These are phyloP conservation scores for Chlorella sp. DNA, from an alignment of 139 green algal genomes.

Conservation along the genomic window DNA sequence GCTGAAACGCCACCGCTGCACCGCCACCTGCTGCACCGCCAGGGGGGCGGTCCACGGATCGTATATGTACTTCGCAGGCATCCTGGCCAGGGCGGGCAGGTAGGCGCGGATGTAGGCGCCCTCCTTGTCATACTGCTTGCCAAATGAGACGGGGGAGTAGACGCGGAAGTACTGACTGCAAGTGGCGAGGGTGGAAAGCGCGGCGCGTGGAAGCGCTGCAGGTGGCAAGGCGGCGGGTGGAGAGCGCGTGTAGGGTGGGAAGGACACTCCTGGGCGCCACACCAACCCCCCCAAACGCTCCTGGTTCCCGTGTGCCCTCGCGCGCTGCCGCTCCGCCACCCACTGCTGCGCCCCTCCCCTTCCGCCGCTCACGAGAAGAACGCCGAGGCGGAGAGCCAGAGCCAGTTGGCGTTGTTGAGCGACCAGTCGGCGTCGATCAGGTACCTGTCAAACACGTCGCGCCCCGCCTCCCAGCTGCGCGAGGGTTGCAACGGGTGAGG, in stretches of 20 bases:
- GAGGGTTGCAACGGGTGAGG: too few species aligned
- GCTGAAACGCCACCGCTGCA: too few species aligned
- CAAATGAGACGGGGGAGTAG: conserved; percentile 79
- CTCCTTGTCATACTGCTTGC: conserved; percentile 92
- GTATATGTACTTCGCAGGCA: conserved; percentile 95
- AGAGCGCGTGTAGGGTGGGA: too few species aligned
- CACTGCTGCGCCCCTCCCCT: too few species aligned
- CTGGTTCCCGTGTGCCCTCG: too few species aligned
- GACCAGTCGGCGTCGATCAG: conserved; percentile 88
- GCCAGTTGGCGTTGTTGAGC: conserved; percentile 92
- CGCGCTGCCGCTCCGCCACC: too few species aligned
- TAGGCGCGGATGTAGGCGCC: conserved; percentile 87
- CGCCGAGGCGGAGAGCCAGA: conserved; percentile 86
- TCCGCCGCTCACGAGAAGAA: too few species aligned
- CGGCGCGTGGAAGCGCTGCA: too few species aligned
- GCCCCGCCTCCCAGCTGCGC: conserved; percentile 84
- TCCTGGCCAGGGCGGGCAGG: conserved; percentile 68
- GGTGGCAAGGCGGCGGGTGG: too few species aligned
- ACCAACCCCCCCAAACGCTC: too few species aligned
- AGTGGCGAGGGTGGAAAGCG: too few species aligned
- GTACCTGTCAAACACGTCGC: conserved; percentile 89
- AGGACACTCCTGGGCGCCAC: too few species aligned
- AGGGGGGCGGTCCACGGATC: conserved; percentile 91
- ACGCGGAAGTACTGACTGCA: conserved; percentile 83
- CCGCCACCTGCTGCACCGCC: conserved; percentile 82